Conservation (phyloP, 768 basidiomycete genomes). For the Boletus sp. region DNA sequence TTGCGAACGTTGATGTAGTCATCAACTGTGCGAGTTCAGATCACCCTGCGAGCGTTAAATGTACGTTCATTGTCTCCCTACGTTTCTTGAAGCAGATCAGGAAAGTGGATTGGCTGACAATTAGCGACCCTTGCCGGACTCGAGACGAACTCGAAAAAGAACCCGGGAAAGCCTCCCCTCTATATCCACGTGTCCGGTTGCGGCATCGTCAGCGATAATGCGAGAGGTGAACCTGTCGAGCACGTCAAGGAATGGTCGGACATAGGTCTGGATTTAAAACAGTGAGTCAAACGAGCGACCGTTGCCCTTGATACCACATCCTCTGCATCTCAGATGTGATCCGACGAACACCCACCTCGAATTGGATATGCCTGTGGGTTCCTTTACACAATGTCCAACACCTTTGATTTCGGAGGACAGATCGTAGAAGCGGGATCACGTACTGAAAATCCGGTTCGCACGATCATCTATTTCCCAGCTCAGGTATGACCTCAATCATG, state of each 20-base stretch:
- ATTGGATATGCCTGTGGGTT: slow-evolving; percentile 30
- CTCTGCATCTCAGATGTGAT: slow-evolving; percentile 21
- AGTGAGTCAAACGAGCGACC: slow-evolving; percentile 16
- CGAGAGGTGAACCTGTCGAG: slow-evolving; percentile 36
- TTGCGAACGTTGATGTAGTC: slow-evolving; percentile 35
- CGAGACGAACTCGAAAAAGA: slow-evolving; percentile 33
- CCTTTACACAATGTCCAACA: not conserved
- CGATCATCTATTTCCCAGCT: slow-evolving; percentile 41
- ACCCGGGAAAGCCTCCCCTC: slow-evolving; percentile 38
- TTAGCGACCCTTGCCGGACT: slow-evolving; percentile 40
- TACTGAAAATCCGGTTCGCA: slow-evolving; percentile 39
- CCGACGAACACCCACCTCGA: slow-evolving; percentile 32
- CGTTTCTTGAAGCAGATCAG: not conserved
- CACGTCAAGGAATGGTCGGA: slow-evolving; percentile 37
- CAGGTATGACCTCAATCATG: slow-evolving; percentile 17
- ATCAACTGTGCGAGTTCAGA: slow-evolving; percentile 43
- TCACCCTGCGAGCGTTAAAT: slow-evolving; percentile 32
- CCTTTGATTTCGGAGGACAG: slow-evolving; percentile 8
- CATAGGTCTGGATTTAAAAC: slow-evolving; percentile 33
- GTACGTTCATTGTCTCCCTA: slow-evolving; percentile 21
- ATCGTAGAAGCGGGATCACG: slow-evolving; percentile 41
- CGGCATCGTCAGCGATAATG: slow-evolving; percentile 40
- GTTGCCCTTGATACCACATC: not conserved
- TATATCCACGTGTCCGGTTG: slow-evolving; percentile 44
- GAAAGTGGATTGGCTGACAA: not conserved